Evolutionary conservation across 2,329 filamentous ascomycete species (phyloP).

Genomic region (Myotisia sp.): DNA sequence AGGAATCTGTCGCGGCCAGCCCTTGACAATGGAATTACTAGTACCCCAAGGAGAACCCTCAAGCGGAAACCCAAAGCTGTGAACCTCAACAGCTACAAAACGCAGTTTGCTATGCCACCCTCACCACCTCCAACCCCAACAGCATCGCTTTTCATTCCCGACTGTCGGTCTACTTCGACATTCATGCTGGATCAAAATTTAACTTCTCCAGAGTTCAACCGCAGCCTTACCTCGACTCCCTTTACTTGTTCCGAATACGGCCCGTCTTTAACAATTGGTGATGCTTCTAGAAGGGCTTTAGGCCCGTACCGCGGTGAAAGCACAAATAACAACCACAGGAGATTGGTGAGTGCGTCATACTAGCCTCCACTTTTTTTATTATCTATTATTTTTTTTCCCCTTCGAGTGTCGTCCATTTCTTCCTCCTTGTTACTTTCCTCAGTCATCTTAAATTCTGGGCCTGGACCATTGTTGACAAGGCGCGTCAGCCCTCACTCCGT

Average conservation of each 20-base stretch:
- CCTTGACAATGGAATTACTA: constrained; percentile 1
- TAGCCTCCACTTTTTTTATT: not conserved
- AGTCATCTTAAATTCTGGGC: too few species aligned
- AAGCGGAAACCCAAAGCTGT: constrained; percentile 13
- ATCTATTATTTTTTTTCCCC: not conserved
- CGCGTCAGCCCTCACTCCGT: constrained; percentile 12
- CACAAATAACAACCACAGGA: constrained; percentile 4
- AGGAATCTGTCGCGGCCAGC: constrained; percentile 10
- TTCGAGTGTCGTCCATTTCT: too few species aligned
- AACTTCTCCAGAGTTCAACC: too few species aligned
- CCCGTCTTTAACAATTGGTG: too few species aligned
- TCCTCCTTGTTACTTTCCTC: too few species aligned
- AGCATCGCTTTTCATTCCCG: not conserved
- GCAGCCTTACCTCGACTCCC: too few species aligned
- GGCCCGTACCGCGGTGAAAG: too few species aligned
- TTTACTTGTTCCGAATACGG: too few species aligned
- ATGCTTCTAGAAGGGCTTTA: too few species aligned
- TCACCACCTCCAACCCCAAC: constrained; percentile 11
- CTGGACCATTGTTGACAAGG: constrained; percentile 10
- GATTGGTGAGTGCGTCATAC: constrained; percentile 11
- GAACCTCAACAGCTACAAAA: constrained; percentile 10
- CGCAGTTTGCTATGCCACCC: constrained; percentile 7
- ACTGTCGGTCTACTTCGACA: too few species aligned
- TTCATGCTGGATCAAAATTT: too few species aligned
- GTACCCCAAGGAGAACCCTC: constrained; percentile 9